These are phyloP conservation scores for Debaryomyces subglobosus DNA, from an alignment of 1,139 yeast species.

Conservation along the genomic window DNA sequence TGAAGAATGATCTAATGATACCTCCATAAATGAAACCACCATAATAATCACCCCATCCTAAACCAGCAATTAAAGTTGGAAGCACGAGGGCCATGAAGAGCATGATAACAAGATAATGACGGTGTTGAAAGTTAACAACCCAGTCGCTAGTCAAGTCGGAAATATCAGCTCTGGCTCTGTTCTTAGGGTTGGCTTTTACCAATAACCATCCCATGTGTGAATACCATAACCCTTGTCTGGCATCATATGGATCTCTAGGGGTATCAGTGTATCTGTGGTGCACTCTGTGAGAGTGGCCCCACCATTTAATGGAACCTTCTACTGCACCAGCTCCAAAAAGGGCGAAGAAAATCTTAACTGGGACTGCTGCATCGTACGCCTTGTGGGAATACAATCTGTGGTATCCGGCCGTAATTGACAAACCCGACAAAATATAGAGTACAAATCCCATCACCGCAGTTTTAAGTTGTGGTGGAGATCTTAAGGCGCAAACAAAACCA, in stretches of 20 bases:
- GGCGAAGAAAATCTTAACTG: slow-evolving; percentile 74
- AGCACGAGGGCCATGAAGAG: slow-evolving; percentile 65
- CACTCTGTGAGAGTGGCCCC: slow-evolving; percentile 96
- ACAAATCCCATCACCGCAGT: slow-evolving; percentile 63
- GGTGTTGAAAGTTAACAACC: slow-evolving; percentile 90
- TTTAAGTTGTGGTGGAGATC: slow-evolving; percentile 56
- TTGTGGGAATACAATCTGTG: slow-evolving; percentile 82
- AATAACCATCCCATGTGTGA: slow-evolving; percentile 99
- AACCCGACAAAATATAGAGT: slow-evolving; percentile 73
- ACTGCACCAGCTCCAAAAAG: slow-evolving; percentile 93
- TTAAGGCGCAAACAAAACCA: slow-evolving; percentile 59
- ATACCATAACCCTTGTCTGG: slow-evolving; percentile 93
- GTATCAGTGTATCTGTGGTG: slow-evolving; percentile 99
- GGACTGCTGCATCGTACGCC: slow-evolving; percentile 74
- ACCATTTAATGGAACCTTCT: slow-evolving; percentile 98
- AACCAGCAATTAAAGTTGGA: slow-evolving; percentile 79
- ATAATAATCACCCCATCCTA: slow-evolving; percentile 83
- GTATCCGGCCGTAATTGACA: slow-evolving; percentile 89
- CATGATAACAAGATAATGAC: slow-evolving; percentile 79
- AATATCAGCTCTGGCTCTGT: slow-evolving; percentile 95
- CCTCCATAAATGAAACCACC: slow-evolving; percentile 96
- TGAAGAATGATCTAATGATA: slow-evolving; percentile 74
- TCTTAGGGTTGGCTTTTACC: slow-evolving; percentile 88
- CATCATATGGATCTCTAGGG: slow-evolving; percentile 95
- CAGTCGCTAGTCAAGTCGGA: slow-evolving; percentile 89